phyloP scores from a whole-genome alignment of 805 yeast genomes.

The Candida alai region DNA sequence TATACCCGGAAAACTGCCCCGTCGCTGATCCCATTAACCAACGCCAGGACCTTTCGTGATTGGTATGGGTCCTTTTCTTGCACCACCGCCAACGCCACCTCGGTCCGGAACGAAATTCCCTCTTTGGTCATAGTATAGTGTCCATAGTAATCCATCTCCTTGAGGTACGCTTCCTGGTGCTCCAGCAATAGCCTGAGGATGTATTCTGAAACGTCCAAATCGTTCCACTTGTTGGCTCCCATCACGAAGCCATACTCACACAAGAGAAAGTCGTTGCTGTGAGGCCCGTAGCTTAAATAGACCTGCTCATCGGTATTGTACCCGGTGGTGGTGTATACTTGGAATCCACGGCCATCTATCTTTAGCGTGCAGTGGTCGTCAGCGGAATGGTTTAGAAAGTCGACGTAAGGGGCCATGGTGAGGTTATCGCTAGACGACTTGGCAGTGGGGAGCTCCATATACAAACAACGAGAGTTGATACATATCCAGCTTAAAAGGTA shows the following conservation, averaged over 20 bases:
- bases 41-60: conserved; percentile 32
- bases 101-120: conserved; percentile 65
- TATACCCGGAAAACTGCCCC: conserved; percentile 36
- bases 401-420: conserved; percentile 90
- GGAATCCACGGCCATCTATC: conserved; percentile 47
- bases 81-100: conserved; percentile 65
- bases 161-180: conserved; percentile 43
- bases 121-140: conserved; percentile 62
- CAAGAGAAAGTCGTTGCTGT: conserved; percentile 74
- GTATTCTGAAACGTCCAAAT: conserved; percentile 54
- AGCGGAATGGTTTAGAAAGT: conserved; percentile 72
- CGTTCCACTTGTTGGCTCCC: conserved; percentile 60
- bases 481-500: conserved; percentile 79
- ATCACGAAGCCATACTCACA: conserved; percentile 85
- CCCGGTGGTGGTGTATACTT: conserved; percentile 34
- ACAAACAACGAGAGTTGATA: conserved; percentile 87
- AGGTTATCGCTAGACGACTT: conserved; percentile 58
- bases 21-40: conserved; percentile 46
- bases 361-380: conserved; percentile 52
- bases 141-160: conserved; percentile 56
- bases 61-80: conserved; percentile 31
- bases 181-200: conserved; percentile 34
- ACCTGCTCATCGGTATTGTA: conserved; percentile 51
- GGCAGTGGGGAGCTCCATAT: conserved; percentile 61
- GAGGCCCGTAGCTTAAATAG: conserved; percentile 80